Evolutionary conservation across 164 flowering plant genomes (phyloP), one percentile per base, ranked within the genome.

Genomic region (Magnolia officinalis): DNA sequence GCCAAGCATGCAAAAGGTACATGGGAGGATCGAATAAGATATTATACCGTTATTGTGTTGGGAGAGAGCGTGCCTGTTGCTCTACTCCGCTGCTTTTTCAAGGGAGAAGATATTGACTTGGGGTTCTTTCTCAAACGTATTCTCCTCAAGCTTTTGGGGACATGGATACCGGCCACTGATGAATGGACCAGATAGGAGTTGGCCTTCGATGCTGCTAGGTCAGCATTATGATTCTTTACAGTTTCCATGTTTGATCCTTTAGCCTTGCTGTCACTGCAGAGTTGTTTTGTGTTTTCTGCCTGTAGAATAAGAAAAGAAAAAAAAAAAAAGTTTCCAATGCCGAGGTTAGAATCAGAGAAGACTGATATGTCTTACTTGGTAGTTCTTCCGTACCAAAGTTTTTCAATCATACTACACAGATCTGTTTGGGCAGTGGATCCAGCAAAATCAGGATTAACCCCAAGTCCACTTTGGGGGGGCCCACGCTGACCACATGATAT

Each of bases 211-310:
- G 70, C 45, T 71, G 55, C 50, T 49, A 6, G 71, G 79, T 83
- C 81, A 24, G 78, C 66, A 75, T 68, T 71, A 51, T 58, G 51
- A 45, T 72, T 66, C 50, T 78, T 79, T 45, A 2, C 74, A 72
- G 63, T 74, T 69, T 75, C 81, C 50, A 45, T 31, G 70, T 73
- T 79, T 58, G 84, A 67, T 50, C 75, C 79, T 59, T 69, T 73
- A 24, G 66, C 50, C 31, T 75, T 65, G 67, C 59, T 58, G 6
- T 81, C 29, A 75, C 52, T 66, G 21, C 69, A 71, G 71, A 26
- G 37, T 31, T 82, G 77, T 66, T 76, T 50, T 75, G 45, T 74
- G 70, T 78, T 55, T 71, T 80, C 86, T 63, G 71, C 83, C 87
- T 86, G 82, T 37, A 5, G 45, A 37, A 26, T 26, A 26, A 26